Conservation (phyloP, 108 stramenopile genomes). For the Skeletonema costatum region DNA sequence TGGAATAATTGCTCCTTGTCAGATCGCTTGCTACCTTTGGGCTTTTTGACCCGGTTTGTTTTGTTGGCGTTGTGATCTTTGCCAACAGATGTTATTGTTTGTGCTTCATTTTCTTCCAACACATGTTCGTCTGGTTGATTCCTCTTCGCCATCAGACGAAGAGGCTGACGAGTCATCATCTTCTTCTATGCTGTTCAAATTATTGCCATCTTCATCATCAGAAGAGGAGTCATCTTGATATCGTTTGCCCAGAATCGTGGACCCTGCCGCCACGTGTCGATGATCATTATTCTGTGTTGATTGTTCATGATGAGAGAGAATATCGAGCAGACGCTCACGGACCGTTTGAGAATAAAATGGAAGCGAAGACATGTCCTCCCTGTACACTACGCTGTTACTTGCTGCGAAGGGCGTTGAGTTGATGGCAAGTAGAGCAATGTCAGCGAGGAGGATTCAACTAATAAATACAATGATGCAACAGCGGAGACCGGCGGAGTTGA, state of each 20-base stretch:
- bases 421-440: background rate
- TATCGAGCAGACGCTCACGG: slow-evolving; percentile 12
- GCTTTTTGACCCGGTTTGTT: background rate
- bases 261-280: background rate
- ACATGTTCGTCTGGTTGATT: background rate
- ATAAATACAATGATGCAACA: no score
- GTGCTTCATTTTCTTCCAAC: background rate
- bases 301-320: slow-evolving; percentile 11
- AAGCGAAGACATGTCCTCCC: background rate
- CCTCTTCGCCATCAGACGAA: slow-evolving; percentile 1
- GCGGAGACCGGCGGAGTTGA: no score
- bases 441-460: no score
- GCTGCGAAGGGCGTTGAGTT: background rate
- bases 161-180: slow-evolving; percentile 6
- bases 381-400: background rate
- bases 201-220: slow-evolving; percentile 11
- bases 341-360: slow-evolving; percentile 19
- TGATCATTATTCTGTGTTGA: background rate
- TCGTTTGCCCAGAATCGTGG: slow-evolving; percentile 7
- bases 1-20: slow-evolving; percentile 8
- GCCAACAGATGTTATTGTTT: background rate
- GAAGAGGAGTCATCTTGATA: background rate
- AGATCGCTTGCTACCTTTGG: slow-evolving; percentile 1
- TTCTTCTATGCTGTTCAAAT: background rate
- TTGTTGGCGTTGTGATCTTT: background rate